Base-by-base conservation (phyloP, 495 filamentous ascomycete species). In the Neurospora sp. region DNA sequence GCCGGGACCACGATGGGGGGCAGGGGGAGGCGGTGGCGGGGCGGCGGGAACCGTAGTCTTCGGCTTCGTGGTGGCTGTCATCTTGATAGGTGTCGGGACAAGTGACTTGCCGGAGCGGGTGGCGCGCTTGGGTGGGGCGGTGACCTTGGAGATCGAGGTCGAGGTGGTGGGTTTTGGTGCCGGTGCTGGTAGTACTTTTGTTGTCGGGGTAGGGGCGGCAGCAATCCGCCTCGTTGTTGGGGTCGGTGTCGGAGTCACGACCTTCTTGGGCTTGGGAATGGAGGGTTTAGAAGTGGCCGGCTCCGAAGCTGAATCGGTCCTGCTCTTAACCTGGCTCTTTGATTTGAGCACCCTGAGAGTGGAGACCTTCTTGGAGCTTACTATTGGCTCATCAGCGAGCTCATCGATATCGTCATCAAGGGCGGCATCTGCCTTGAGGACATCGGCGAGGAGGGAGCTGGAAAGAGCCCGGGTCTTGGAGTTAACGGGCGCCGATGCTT, bases 381-480 rank as follows among this genome's bases (percentile, higher is more conserved):
- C 53, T 16, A 65, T 14, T 65, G 53, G 53, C 53, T 65, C 53
- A 65, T n/a, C 42, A 35, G 68, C 69, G 8, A 71, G 69, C 68
- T 74, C 72, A n/a, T 71, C 71, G 27, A 69, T 39, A 65, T 76
- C 76, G 27, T 71, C 73, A 7, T 65, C 53, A 65, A 65, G 53
- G 0, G 72, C 70, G 14, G 68, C 70, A 12, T 74, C 76, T 3
- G 35, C 71, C 71, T 70, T 71, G 16, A 73, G n/a, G 0, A 74
- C 70, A 18, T 77, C 76, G 7, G 59, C 76, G 6, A 74, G 59
- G 16, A 76, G 73, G 8, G 75, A 76, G 69, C 69, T 75, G 2
- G 75, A 61, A 71, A 76, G 42, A 35, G 75, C 44, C 39, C 70
- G 53, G 27, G 53, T 65, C 9, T 65, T 65, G 53, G 53, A 65